These are phyloP conservation scores for Linnemannia hyalina DNA, from an alignment of 192 early-diverging fungal genomes.

Conservation along the genomic window DNA sequence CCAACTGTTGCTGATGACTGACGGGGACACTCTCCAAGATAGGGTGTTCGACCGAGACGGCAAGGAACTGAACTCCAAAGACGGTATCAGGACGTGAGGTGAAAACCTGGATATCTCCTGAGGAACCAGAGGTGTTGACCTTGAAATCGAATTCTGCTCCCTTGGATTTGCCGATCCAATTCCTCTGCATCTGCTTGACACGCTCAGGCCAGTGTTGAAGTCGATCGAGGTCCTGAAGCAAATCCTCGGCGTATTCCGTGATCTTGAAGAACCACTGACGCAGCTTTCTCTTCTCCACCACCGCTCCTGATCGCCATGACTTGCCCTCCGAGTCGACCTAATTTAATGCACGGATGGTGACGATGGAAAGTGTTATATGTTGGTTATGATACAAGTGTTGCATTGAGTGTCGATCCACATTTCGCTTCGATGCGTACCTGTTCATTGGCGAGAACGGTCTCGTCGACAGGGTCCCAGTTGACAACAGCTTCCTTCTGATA, in stretches of 20 bases:
- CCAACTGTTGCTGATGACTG: conserved; percentile 17
- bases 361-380: not conserved
- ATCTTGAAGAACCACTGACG: conserved; percentile 97
- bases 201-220: conserved; percentile 89
- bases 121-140: conserved; percentile 41
- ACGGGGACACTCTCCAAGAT: conserved; percentile 52
- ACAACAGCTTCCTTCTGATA: conserved; percentile 93
- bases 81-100: conserved; percentile 85
- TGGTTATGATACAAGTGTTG: not conserved
- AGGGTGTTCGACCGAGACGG: conserved; percentile 75
- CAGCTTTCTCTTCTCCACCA: conserved; percentile 87
- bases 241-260: conserved; percentile 84
- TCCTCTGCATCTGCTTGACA: conserved; percentile 89
- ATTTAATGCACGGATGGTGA: not conserved
- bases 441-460: conserved; percentile 97
- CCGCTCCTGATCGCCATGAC: conserved; percentile 92
- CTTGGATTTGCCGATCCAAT: conserved; percentile 94
- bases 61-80: conserved; percentile 81
- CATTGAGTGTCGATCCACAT: not conserved
- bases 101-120: conserved; percentile 70
- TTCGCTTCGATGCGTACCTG: conserved; percentile 66
- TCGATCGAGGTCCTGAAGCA: conserved; percentile 80
- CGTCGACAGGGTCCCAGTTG: conserved; percentile 98
- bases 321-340: conserved; percentile 87
- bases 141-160: conserved; percentile 81